Conservation (phyloP, 2,329 filamentous ascomycete genomes). For the Metarhizium humberi region DNA sequence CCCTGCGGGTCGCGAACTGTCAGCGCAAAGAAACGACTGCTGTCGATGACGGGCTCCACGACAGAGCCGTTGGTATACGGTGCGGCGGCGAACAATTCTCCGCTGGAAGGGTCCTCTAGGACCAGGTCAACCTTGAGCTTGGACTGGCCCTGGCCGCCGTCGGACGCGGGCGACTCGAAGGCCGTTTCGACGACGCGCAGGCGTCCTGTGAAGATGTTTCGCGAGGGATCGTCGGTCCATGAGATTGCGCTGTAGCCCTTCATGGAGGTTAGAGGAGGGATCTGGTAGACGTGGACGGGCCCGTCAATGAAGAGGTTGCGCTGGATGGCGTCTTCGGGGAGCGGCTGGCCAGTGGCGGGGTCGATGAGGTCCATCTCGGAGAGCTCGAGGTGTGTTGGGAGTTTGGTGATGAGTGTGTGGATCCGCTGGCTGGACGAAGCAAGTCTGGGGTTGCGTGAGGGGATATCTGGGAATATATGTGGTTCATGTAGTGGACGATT, state of each 20-base stretch:
- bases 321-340: constrained; percentile 71
- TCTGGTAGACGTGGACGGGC: constrained; percentile 76
- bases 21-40: constrained; percentile 75
- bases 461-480: too few relatives aligned
- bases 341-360: constrained; percentile 57
- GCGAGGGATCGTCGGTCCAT: constrained; percentile 64
- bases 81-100: constrained; percentile 73
- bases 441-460: not conserved
- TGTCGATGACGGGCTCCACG: constrained; percentile 73
- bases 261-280: constrained; percentile 68
- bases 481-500: not conserved
- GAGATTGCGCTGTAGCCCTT: constrained; percentile 68
- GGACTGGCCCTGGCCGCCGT: constrained; percentile 14
- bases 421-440: not conserved
- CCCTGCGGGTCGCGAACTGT: constrained; percentile 67
- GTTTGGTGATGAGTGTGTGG: not conserved
- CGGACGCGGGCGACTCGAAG: constrained; percentile 25
- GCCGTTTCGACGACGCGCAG: constrained; percentile 72
- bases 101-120: constrained; percentile 64
- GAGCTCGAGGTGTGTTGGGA: not conserved
- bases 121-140: constrained; percentile 65
- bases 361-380: constrained; percentile 50
- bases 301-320: constrained; percentile 70
- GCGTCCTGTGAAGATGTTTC: constrained; percentile 79
- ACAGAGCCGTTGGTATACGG: constrained; percentile 59